Evolutionary conservation across 1,284 basidiomycete species (phyloP), one percentile per base, ranked within the genome.

Genomic region (Marasmius oreades): DNA sequence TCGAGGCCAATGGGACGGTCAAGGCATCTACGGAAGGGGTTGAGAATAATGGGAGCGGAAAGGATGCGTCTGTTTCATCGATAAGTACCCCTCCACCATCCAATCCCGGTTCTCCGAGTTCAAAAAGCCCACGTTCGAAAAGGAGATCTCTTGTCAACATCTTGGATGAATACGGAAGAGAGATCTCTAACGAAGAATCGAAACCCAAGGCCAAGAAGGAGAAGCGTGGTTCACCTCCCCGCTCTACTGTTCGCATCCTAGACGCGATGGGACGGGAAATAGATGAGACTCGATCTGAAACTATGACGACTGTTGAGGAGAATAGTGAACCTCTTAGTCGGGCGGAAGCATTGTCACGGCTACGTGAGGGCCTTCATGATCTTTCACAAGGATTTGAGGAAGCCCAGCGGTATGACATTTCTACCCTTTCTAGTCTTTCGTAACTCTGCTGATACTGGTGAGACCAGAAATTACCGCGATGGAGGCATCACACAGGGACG

Each of bases 241-340:
- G 67, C 63, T 79, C 76, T 61, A 63, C 68, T 22, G 74, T 88
- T 39, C 79, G 84, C 43, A 72, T 89, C 44, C 77, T 88, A 33
- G 87, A 90, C 64, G 83, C 84, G 1, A 83, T 86, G 80, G 87
- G 85, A 10, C 77, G 73, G 55, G 81, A 82, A 60, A 73, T 88
- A 61, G 48, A 62, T 51, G 63, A 68, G 36, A 39, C 64, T 53
- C 64, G 63, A 20, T 62, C 62, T 14, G 59, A 67, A 23, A 66
- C 66, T 10, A 64, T 67, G 44, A 54, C 56, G 26, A 61, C 67
- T 20, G 62, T 69, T 31, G 14, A 26, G 2, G 69, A 70, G 53
- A 11, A n/a, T 42, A 16, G 16, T 34, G 55, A 55, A 11, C 74
- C 75, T 7, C 63, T 77, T 61, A 73, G 74, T 14, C 79, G 75